Conservation (phyloP, 306 rosid species). For the Prunus davidiana region DNA sequence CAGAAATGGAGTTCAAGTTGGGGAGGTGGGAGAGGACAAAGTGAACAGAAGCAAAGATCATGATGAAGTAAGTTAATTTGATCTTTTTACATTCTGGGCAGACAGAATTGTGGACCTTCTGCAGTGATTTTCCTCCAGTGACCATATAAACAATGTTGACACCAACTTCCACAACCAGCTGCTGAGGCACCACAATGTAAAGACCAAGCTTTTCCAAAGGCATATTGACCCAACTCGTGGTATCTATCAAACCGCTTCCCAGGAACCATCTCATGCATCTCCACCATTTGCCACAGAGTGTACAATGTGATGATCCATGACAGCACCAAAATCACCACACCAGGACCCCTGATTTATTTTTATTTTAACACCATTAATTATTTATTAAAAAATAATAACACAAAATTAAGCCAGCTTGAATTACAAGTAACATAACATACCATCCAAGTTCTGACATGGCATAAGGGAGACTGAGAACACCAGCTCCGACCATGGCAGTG, state of each 20-base stretch:
- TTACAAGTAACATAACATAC: conserved; percentile 26
- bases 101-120: conserved; percentile 41
- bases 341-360: conserved; percentile 68
- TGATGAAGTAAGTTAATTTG: conserved; percentile 48
- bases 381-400: not conserved
- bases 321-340: conserved; percentile 46
- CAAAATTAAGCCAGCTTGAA: not conserved
- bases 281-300: conserved; percentile 68
- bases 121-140: conserved; percentile 52
- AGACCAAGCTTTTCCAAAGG: conserved; percentile 61
- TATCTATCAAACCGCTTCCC: conserved; percentile 57
- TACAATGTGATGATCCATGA: conserved; percentile 61
- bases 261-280: conserved; percentile 65
- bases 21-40: conserved; percentile 59
- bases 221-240: conserved; percentile 58
- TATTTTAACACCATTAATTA: too few species aligned
- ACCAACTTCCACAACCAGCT: conserved; percentile 49
- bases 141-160: conserved; percentile 53
- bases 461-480: conserved; percentile 60
- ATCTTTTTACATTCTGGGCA: conserved; percentile 27
- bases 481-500: conserved; percentile 74
- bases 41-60: conserved; percentile 60
- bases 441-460: conserved; percentile 63
- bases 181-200: conserved; percentile 62
- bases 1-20: conserved; percentile 50